These are phyloP conservation scores for Epicoccum nigrum DNA, from an alignment of 2,329 filamentous ascomycete species.

Conservation along the genomic window DNA sequence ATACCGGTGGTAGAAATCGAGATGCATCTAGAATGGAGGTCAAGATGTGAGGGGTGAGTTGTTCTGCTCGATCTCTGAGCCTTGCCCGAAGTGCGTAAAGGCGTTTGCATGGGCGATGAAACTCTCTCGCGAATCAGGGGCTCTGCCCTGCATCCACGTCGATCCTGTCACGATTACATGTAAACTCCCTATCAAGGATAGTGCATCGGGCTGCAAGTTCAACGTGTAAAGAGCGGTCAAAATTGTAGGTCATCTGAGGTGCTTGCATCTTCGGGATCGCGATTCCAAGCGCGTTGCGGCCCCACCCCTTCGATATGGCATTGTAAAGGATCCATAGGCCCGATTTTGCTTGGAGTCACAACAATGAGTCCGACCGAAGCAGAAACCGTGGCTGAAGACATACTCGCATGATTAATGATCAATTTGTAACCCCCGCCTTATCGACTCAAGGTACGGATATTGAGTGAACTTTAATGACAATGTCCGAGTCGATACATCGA, in stretches of 20 bases:
- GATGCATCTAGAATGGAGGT: not conserved
- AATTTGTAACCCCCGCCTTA: slow-evolving; percentile 1
- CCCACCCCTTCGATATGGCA: not conserved
- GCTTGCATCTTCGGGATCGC: slow-evolving; percentile 1
- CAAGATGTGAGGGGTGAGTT: not conserved
- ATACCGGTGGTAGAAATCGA: not conserved
- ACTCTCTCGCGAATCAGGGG: slow-evolving; percentile 24
- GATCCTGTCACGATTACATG: slow-evolving; percentile 4
- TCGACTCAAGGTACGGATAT: slow-evolving; percentile 18
- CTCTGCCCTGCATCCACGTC: not conserved
- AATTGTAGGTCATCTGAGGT: not conserved
- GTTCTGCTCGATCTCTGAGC: not conserved
- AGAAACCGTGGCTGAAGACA: not conserved
- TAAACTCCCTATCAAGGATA: not conserved
- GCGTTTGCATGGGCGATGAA: slow-evolving; percentile 14
- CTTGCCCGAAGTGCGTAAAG: not conserved
- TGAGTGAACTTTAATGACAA: slow-evolving; percentile 12
- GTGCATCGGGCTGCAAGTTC: not conserved
- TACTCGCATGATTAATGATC: slow-evolving; percentile 6
- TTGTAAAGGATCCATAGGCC: not conserved
- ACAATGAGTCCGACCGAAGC: not conserved
- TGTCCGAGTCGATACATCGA: not conserved
- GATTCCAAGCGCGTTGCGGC: not conserved
- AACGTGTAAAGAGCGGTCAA: slow-evolving; percentile 14
- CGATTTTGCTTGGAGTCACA: not conserved